Evolutionary conservation across 352 stramenopile genomes (phyloP).

Genomic region (Phytophthora vignae): DNA sequence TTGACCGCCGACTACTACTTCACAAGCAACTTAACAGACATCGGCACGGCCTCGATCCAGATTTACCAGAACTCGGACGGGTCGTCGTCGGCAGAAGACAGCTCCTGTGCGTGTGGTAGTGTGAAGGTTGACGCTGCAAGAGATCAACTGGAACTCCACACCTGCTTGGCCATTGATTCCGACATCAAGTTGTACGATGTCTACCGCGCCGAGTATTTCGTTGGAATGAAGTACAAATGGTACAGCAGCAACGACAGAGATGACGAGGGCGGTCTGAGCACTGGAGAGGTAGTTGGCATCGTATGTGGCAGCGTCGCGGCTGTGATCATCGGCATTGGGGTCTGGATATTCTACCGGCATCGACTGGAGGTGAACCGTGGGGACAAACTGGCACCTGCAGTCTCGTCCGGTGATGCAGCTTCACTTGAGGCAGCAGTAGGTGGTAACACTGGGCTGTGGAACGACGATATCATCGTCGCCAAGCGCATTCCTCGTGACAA

Average conservation of each 20-base stretch:
- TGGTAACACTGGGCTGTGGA: background rate
- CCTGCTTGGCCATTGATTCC: background rate
- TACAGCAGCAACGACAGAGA: background rate
- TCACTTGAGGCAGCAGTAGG: background rate
- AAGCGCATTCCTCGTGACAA: slow-evolving; percentile 37
- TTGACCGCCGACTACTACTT: slow-evolving; percentile 20
- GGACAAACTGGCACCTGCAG: background rate
- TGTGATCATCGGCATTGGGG: background rate
- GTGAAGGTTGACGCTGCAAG: background rate
- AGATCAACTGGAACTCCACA: background rate
- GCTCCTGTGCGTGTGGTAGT: background rate
- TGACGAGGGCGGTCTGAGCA: background rate
- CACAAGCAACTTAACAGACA: background rate
- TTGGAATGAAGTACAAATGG: background rate
- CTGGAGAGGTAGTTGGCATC: background rate
- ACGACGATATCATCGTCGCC: slow-evolving; percentile 38
- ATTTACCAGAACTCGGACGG: background rate
- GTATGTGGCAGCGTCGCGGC: background rate
- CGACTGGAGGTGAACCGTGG: background rate
- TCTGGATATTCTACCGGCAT: background rate
- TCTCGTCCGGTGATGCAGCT: background rate
- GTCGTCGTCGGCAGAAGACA: background rate
- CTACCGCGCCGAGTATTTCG: background rate
- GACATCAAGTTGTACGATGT: background rate
- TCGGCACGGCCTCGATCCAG: background rate